A percentile compares a stretch with the other conserved stretches of the same genome.
These are phyloP conservation scores for Myxozyma neglecta DNA, from an alignment of 805 yeast genomes.

Conservation along the genomic window DNA sequence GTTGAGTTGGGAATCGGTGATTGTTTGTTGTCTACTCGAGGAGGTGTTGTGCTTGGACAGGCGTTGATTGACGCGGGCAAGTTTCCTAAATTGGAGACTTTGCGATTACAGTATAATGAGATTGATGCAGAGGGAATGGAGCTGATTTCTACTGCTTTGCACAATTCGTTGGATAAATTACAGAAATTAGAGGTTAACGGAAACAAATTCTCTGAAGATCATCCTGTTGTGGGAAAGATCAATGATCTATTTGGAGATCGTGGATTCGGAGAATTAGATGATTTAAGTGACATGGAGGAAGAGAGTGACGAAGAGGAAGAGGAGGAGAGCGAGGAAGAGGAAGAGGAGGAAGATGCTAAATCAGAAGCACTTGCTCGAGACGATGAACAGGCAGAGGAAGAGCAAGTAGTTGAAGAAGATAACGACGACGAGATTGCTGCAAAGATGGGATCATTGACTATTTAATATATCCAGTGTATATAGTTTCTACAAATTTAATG, in stretches of 20 bases:
- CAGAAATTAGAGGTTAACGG: slow-evolving; percentile 83
- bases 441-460: slow-evolving; percentile 57
- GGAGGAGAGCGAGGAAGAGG: slow-evolving; percentile 55
- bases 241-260: slow-evolving; percentile 63
- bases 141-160: slow-evolving; percentile 55
- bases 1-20: slow-evolving; percentile 84
- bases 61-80: slow-evolving; percentile 39
- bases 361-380: slow-evolving; percentile 52
- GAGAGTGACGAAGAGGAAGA: slow-evolving; percentile 60
- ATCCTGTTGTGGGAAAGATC: slow-evolving; percentile 63
- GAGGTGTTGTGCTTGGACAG: slow-evolving; percentile 58
- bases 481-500: too few species aligned
- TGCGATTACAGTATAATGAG: slow-evolving; percentile 88
- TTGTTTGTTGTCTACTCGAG: slow-evolving; percentile 77
- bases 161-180: slow-evolving; percentile 57
- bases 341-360: slow-evolving; percentile 43
- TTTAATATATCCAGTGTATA: slow-evolving; percentile 32
- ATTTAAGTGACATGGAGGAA: slow-evolving; percentile 84
- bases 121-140: slow-evolving; percentile 66
- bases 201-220: slow-evolving; percentile 87
- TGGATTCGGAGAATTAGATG: slow-evolving; percentile 83
- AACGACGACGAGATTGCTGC: slow-evolving; percentile 45
- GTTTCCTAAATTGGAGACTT: slow-evolving; percentile 50
- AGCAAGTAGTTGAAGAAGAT: slow-evolving; percentile 42
- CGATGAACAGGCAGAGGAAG: slow-evolving; percentile 44